Evolutionary conservation across 768 basidiomycete genomes (phyloP).

Genomic region (Boletus pseudo-olivaceus): DNA sequence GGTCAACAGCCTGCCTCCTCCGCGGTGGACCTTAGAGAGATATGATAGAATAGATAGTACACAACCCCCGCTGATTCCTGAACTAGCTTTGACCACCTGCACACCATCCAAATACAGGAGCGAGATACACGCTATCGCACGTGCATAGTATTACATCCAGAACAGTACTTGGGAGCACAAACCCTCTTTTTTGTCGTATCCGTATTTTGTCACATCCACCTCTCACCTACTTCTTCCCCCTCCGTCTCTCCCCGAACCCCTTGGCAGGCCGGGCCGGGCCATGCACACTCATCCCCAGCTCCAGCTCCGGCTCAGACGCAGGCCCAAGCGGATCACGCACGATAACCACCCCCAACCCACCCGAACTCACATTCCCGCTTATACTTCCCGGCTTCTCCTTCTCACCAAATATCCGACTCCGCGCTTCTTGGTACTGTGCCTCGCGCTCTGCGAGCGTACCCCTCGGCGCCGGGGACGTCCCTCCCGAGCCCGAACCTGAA

Average conservation of each 20-base stretch:
- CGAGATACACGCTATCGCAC: background rate
- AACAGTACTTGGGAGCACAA: background rate
- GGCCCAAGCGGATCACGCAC: slow-evolving; percentile 36
- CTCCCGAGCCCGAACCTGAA: background rate
- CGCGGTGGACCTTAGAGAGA: slow-evolving; percentile 5
- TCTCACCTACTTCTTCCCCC: slow-evolving; percentile 13
- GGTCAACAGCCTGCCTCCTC: background rate
- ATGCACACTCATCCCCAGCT: background rate
- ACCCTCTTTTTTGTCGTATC: background rate
- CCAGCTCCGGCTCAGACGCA: slow-evolving; percentile 3
- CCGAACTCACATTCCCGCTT: background rate
- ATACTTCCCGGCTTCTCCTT: slow-evolving; percentile 4
- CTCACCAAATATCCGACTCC: slow-evolving; percentile 67
- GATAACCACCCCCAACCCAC: slow-evolving; percentile 14
- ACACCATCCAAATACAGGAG: background rate
- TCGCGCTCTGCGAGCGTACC: slow-evolving; percentile 58
- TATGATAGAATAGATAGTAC: background rate
- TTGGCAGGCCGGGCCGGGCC: slow-evolving; percentile 9
- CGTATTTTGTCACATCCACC: background rate
- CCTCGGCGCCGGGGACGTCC: slow-evolving; percentile 19
- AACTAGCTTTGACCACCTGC: background rate
- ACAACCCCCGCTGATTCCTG: background rate
- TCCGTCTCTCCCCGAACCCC: slow-evolving; percentile 29
- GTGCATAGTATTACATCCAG: no score
- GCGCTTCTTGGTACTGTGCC: slow-evolving; percentile 67